Conservation (phyloP, 768 basidiomycete species). For the Leccinum imitatum region DNA sequence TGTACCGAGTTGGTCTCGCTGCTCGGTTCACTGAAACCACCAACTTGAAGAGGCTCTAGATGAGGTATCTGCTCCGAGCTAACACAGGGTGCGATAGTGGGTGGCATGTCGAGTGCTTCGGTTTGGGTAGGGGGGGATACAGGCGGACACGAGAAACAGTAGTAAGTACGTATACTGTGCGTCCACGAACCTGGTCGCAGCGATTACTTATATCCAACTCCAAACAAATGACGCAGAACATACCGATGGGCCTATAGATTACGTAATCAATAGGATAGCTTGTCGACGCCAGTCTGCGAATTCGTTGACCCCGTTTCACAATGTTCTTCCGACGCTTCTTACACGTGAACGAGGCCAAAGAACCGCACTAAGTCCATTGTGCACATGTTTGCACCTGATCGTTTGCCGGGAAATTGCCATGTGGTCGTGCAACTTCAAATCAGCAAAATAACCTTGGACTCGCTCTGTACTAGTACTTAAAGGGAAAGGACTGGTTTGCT, state of each 20-base stretch:
- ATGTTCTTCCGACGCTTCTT: not conserved
- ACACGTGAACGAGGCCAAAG: not conserved
- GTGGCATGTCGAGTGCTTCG: slow-evolving; percentile 10
- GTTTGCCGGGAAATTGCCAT: not conserved
- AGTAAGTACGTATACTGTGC: not conserved
- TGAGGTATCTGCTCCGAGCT: slow-evolving; percentile 19
- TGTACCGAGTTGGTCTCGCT: slow-evolving; percentile 13
- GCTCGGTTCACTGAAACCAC: not conserved
- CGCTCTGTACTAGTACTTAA: not conserved
- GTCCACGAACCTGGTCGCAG: not conserved
- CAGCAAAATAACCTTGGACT: not conserved
- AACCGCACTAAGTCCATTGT: not conserved
- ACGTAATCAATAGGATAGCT: not conserved
- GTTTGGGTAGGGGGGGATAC: not conserved
- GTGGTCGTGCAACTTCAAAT: not conserved
- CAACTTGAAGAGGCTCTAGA: slow-evolving; percentile 20
- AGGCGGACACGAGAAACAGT: not conserved
- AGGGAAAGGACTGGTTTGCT: not conserved
- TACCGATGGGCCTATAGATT: not conserved
- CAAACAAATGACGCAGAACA: not conserved
- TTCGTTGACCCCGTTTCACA: not conserved
- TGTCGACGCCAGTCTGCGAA: too few species aligned
- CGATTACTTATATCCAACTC: not conserved
- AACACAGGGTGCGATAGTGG: slow-evolving; percentile 3
- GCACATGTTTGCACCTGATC: not conserved